Evolutionary conservation across 192 early-diverging fungal genomes (phyloP), one percentile per base, ranked within the genome.

Genomic region (Backusella circina): DNA sequence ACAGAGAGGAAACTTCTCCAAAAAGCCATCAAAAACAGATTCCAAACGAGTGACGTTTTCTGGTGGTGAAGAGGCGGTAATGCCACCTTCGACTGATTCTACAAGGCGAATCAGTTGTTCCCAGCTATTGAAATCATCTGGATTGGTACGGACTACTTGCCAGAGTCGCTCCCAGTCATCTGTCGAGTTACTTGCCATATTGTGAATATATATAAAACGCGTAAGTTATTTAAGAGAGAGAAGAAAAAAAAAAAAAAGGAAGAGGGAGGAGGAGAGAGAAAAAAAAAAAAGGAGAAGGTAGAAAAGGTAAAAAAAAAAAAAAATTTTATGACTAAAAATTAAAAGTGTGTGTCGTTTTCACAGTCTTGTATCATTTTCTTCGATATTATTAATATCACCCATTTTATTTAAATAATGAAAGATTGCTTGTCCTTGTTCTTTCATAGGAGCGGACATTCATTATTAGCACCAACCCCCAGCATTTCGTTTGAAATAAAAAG

Each of bases 121-220:
- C 92, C 92, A 93, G 3, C 88, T 81, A n/a, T 77, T 71, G 79
- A 92, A 93, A 68, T 93, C 91, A 50, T 90, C 85, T 15, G 88
- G 88, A 75, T 87, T 87, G 74, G 83, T 41, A 21, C 76, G 85
- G 6, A 90, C 89, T 1, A 84, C 75, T 30, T 88, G 77, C 87
- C 87, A 90, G 31, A 84, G 75, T n/a, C 80, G 77, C 36, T 90
- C 88, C 83, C 86, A 89, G 23, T 89, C 86, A 26, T 61, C 54
- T 28, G 54, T 61, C 13, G 54, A 21, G 21, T 12, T 61, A 61
- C 54, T 57, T 57, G 54, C 23, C 54, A 57, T 57, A 6, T 3
- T 47, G 16, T 41, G 9, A 3, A 41, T 41, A 41, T 38, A 38
- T 9, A 38, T 37, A n/a, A 47, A 16, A 47, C 44, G 44, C 44